Evolutionary conservation across 1,284 basidiomycete species (phyloP), one percentile per base, ranked within the genome.

Genomic region (Malassezia sp.): DNA sequence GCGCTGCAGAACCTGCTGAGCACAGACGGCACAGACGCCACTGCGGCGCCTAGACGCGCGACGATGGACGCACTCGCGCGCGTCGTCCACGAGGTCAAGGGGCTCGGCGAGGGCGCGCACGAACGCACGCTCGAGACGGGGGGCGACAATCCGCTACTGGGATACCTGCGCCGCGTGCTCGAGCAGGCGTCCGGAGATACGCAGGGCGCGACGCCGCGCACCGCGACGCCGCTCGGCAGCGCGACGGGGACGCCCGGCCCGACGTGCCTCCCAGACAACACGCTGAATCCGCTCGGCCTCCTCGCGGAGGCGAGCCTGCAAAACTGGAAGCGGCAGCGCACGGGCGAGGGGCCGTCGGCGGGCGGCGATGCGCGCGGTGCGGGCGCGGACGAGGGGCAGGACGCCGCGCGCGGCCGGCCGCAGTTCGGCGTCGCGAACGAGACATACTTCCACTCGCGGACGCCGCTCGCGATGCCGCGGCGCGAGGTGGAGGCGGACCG

Each of bases 401-500:
- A n/a, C 10, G 36, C 36, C 22, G 18, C 11, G 36, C 22, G 7
- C 15, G 11, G 26, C 26, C 15, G 26, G 26, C 35, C 26, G 38
- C 48, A 50, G 30, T 40, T 88, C 15, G 89, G 87, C 7, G 84
- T 95, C 7, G 90, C 88, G 0, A 86, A 83, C 50, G 81, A 84
- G 54, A 80, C 83, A 50, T 97, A 93, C 72, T 97, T 96, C 75
- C 89, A 85, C 22, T 72, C 59, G 69, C 65, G 5, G 30, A 18
- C 11, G 46, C 70, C 66, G 50, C 35, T 63, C 36, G 57, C 63
- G 7, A 33, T 90, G 32, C 79, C 88, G 29, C 77, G 86, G 33
- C 73, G 91, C 53, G 85, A 83, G 68, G 91, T 91, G 52, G 89
- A 91, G 67, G 80, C 85, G 49, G 81, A 85, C 56, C 80, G 78